A percentile compares a stretch with the other conserved stretches of the same genome.
phyloP scores from a whole-genome alignment of 768 basidiomycete genomes.

The Boletus sp. region DNA sequence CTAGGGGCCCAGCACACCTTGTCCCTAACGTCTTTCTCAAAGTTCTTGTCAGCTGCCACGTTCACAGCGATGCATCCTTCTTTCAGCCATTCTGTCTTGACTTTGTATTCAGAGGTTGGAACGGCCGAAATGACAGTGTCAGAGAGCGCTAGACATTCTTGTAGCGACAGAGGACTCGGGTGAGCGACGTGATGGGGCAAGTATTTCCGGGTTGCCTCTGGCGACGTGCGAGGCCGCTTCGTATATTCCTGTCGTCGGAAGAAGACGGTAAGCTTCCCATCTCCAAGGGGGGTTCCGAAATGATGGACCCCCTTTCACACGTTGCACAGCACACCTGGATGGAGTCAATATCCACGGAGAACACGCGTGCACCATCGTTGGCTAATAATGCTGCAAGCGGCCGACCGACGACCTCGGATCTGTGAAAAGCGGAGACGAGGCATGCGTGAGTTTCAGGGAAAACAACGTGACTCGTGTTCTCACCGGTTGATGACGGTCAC shows the following conservation, averaged over 20 bases:
- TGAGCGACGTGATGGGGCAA: constrained; percentile 84
- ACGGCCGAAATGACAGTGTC: constrained; percentile 97
- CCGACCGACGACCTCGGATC: constrained; percentile 95
- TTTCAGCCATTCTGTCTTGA: constrained; percentile 86
- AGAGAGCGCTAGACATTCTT: constrained; percentile 78
- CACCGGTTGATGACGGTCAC: constrained; percentile 94
- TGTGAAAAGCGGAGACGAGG: constrained; percentile 25
- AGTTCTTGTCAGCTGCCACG: constrained; percentile 94
- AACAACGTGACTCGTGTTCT: constrained; percentile 8
- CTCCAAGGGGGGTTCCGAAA: neutral
- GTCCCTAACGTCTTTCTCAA: constrained; percentile 88
- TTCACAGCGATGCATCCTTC: constrained; percentile 94
- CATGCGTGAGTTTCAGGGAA: constrained; percentile 2
- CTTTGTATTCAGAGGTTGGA: constrained; percentile 79
- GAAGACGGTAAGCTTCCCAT: neutral
- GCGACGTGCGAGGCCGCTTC: constrained; percentile 65
- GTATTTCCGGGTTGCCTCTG: constrained; percentile 53
- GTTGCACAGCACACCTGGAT: constrained; percentile 60
- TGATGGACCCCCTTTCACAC: neutral
- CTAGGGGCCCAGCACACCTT: constrained; percentile 54
- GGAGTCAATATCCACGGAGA: constrained; percentile 94
- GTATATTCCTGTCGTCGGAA: constrained; percentile 71
- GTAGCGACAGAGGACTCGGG: constrained; percentile 62
- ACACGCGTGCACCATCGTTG: constrained; percentile 95
- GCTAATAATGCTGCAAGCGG: constrained; percentile 94